phyloP scores from a whole-genome alignment of 2,329 filamentous ascomycete genomes.

The Neocucurbitaria cava region DNA sequence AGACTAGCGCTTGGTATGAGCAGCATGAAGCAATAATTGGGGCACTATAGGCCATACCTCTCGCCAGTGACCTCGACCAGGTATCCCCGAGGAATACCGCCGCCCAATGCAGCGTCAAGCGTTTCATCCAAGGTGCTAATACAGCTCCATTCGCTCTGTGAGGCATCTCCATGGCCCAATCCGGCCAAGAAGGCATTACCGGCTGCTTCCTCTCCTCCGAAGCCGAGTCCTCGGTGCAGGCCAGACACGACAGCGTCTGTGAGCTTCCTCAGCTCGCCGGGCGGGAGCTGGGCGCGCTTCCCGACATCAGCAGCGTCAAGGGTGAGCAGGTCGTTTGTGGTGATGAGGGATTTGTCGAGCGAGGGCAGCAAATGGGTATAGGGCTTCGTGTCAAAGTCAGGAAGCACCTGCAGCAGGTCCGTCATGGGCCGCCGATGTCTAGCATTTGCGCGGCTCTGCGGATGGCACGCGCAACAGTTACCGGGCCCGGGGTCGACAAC shows the following conservation, averaged over 20 bases:
- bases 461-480: constrained; percentile 29
- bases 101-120: constrained; percentile 75
- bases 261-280: constrained; percentile 79
- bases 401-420: constrained; percentile 83
- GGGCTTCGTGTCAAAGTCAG: constrained; percentile 74
- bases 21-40: constrained; percentile 13
- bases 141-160: constrained; percentile 55
- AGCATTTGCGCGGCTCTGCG: constrained; percentile 46
- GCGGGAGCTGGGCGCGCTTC: constrained; percentile 81
- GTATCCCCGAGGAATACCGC: constrained; percentile 81
- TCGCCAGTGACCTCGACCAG: constrained; percentile 92
- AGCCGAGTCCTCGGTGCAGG: constrained; percentile 68
- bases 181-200: constrained; percentile 24
- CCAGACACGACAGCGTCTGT: constrained; percentile 70
- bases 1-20: constrained; percentile 3
- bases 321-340: constrained; percentile 83
- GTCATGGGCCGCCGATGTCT: constrained; percentile 65
- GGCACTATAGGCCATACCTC: constrained; percentile 59
- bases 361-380: constrained; percentile 79
- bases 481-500: not conserved
- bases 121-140: constrained; percentile 82
- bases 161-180: constrained; percentile 5
- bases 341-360: constrained; percentile 79
- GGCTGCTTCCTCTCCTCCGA: constrained; percentile 38
- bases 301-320: constrained; percentile 83